phyloP scores from a whole-genome alignment of 441 rosid species.

The Populus hybrid region DNA sequence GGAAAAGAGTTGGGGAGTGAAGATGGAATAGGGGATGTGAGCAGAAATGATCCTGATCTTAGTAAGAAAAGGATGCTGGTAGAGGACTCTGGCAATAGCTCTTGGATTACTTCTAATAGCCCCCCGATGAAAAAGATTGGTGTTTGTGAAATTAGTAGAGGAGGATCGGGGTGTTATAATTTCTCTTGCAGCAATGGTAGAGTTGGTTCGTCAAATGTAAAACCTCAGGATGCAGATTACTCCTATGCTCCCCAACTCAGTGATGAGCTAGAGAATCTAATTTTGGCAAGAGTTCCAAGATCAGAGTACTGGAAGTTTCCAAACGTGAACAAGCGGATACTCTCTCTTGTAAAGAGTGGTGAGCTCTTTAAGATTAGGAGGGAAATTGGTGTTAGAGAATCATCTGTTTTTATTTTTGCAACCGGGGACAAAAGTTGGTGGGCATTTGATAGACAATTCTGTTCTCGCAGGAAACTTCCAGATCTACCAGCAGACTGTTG shows the following conservation, averaged over 20 bases:
- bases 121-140: conserved; percentile 25
- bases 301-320: conserved; percentile 71
- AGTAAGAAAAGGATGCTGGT: conserved; percentile 25
- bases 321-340: conserved; percentile 49
- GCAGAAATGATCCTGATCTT: conserved; percentile 7
- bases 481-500: conserved; percentile 66
- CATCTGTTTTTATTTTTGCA: conserved; percentile 72
- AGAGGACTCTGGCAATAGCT: conserved; percentile 22
- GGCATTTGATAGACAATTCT: conserved; percentile 55
- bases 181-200: conserved; percentile 16
- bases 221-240: conserved; percentile 98
- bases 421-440: conserved; percentile 75
- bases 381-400: conserved; percentile 52
- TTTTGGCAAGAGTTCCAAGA: conserved; percentile 69
- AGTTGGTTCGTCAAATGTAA: conserved; percentile 25
- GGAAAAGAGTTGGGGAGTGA: conserved; percentile 36
- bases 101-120: conserved; percentile 11
- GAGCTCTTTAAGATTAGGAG: conserved; percentile 68
- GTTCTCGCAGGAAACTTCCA: conserved; percentile 51
- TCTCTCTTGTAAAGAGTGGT: conserved; percentile 52
- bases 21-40: conserved; percentile 17
- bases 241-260: conserved; percentile 48
- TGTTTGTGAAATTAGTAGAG: conserved; percentile 14
- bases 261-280: conserved; percentile 67
- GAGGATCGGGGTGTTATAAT: conserved; percentile 24